Conservation (phyloP, 1,284 basidiomycete genomes). For the Anthracocystis setariae region DNA sequence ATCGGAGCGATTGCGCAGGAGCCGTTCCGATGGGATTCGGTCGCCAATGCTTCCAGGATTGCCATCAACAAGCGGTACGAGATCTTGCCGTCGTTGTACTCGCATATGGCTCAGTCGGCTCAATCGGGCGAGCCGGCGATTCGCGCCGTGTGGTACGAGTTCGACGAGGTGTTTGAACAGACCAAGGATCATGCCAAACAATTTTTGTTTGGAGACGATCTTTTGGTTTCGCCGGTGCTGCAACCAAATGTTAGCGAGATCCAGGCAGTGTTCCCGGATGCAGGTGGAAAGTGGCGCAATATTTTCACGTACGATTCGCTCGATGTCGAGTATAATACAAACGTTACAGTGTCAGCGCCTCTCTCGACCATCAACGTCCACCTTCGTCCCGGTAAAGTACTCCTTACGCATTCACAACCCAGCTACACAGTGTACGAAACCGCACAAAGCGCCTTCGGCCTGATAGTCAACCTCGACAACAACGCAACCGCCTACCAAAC, state of each 20-base stretch:
- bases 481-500: constrained; percentile 72
- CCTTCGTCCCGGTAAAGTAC: constrained; percentile 32
- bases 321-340: constrained; percentile 69
- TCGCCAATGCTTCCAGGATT: constrained; percentile 48
- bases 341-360: constrained; percentile 70
- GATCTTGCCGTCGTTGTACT: constrained; percentile 47
- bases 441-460: constrained; percentile 25
- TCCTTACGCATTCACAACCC: constrained; percentile 45
- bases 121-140: constrained; percentile 42
- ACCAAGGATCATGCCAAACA: constrained; percentile 46
- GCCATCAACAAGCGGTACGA: constrained; percentile 50
- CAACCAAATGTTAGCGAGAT: constrained; percentile 48
- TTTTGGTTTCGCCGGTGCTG: constrained; percentile 50
- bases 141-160: constrained; percentile 53
- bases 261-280: constrained; percentile 63
- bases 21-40: constrained; percentile 49
- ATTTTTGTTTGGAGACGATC: constrained; percentile 46
- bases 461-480: constrained; percentile 69
- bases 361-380: constrained; percentile 63
- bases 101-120: constrained; percentile 28
- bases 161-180: constrained; percentile 41
- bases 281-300: constrained; percentile 74
- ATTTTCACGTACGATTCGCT: constrained; percentile 77
- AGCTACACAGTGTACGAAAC: constrained; percentile 50
- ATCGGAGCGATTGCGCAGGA: constrained; percentile 51